Percentiles rank a stretch among this genome's conserved stretches.
Evolutionary conservation across 805 yeast species (phyloP).

Genomic region (Metschnikowia arizonensis): DNA sequence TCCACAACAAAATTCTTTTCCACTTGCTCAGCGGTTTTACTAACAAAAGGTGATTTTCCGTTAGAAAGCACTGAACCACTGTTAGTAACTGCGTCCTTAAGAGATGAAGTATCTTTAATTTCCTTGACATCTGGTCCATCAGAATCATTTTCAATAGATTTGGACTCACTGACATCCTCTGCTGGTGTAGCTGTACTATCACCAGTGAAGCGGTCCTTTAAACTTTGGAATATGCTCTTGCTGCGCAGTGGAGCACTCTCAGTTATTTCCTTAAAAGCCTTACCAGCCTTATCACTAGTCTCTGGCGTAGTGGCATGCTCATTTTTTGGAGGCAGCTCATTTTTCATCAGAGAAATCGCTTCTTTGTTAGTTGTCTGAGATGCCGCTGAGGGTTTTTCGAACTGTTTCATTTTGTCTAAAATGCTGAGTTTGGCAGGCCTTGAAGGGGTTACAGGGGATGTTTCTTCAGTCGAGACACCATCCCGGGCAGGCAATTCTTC

Average conservation of each 20-base stretch:
- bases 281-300: not conserved
- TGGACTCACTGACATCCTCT: not conserved
- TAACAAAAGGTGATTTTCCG: not conserved
- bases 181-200: slow-evolving; percentile 7
- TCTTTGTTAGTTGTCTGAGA: not conserved
- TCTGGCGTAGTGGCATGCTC: not conserved
- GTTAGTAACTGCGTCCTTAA: not conserved
- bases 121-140: not conserved
- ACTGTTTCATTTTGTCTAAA: slow-evolving; percentile 35
- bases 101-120: not conserved
- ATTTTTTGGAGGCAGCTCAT: not conserved
- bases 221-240: slow-evolving; percentile 33
- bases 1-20: not conserved
- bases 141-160: not conserved
- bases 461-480: not conserved
- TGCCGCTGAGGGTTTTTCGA: slow-evolving; percentile 19
- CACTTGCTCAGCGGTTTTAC: not conserved
- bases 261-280: not conserved
- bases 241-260: slow-evolving; percentile 16
- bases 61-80: not conserved
- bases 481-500: not conserved
- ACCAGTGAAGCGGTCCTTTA: slow-evolving; percentile 27
- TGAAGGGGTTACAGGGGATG: not conserved
- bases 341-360: not conserved
- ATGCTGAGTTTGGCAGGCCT: slow-evolving; percentile 15